These are phyloP conservation scores for Saccharomycopsis babjevae DNA, from an alignment of 805 yeast species.

Conservation along the genomic window DNA sequence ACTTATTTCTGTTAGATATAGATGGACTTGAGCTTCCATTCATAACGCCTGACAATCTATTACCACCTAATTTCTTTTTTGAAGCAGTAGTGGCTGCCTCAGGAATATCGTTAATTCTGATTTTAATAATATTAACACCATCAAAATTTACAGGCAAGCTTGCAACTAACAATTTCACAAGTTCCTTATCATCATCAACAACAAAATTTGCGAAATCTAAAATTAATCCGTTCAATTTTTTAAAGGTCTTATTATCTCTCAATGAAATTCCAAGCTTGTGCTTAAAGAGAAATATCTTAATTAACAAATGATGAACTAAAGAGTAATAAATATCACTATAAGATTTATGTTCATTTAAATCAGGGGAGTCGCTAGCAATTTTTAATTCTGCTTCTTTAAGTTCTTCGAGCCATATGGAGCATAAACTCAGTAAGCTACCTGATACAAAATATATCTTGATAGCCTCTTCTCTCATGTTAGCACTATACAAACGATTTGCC, in stretches of 20 bases:
- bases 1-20: neutral
- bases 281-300: slow-evolving; percentile 16
- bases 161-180: neutral
- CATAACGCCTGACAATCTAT: neutral
- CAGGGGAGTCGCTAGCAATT: slow-evolving; percentile 11
- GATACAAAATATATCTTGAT: slow-evolving; percentile 73
- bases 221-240: slow-evolving; percentile 35
- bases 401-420: slow-evolving; percentile 79
- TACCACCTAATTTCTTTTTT: neutral
- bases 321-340: slow-evolving; percentile 21
- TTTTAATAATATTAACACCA: neutral
- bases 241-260: slow-evolving; percentile 24
- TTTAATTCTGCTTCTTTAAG: slow-evolving; percentile 36
- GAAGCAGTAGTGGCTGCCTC: neutral
- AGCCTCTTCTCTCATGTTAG: slow-evolving; percentile 60
- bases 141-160: neutral
- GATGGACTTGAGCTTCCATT: slow-evolving; percentile 6
- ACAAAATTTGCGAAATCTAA: slow-evolving; percentile 42
- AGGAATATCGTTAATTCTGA: neutral
- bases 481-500: slow-evolving; percentile 64
- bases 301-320: slow-evolving; percentile 12
- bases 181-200: neutral
- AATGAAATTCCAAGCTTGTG: slow-evolving; percentile 18
- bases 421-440: slow-evolving; percentile 65
- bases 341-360: slow-evolving; percentile 16